Evolutionary conservation across 192 early-diverging fungal genomes (phyloP).

Genomic region (Coemansia sp.): DNA sequence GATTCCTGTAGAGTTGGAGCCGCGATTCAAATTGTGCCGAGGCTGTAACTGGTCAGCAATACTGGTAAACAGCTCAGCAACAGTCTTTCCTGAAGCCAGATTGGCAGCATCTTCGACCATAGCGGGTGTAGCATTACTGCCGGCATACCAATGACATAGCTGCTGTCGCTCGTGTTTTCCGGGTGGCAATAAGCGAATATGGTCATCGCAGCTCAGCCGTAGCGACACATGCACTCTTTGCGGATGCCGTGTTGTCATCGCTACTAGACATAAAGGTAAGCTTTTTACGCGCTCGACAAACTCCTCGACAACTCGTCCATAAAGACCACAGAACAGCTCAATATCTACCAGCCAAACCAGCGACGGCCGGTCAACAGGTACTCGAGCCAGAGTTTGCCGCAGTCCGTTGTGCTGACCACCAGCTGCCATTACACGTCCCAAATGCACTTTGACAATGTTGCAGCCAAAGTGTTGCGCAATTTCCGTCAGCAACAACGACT

Average conservation of each 20-base stretch:
- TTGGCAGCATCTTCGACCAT: slow-evolving; percentile 10
- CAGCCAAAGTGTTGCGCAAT: slow-evolving; percentile 21
- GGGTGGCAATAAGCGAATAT: slow-evolving; percentile 36
- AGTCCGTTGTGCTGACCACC: slow-evolving; percentile 43
- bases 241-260: slow-evolving; percentile 54
- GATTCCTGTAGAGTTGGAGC: not conserved
- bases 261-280: slow-evolving; percentile 28
- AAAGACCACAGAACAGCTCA: slow-evolving; percentile 37
- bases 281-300: slow-evolving; percentile 11
- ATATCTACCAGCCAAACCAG: slow-evolving; percentile 47
- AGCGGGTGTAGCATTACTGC: not conserved
- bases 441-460: slow-evolving; percentile 23
- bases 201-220: slow-evolving; percentile 44
- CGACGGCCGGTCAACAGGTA: slow-evolving; percentile 5
- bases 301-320: slow-evolving; percentile 29
- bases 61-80: slow-evolving; percentile 29
- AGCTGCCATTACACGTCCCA: slow-evolving; percentile 29
- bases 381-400: slow-evolving; percentile 4
- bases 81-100: slow-evolving; percentile 23
- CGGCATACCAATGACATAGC: slow-evolving; percentile 34
- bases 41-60: not conserved
- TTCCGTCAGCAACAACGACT: slow-evolving; percentile 34
- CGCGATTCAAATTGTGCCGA: not conserved
- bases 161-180: slow-evolving; percentile 20
- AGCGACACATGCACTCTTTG: slow-evolving; percentile 32